Conservation (phyloP, 2,329 filamentous ascomycete species). For the Metarhizium anisopliae region DNA sequence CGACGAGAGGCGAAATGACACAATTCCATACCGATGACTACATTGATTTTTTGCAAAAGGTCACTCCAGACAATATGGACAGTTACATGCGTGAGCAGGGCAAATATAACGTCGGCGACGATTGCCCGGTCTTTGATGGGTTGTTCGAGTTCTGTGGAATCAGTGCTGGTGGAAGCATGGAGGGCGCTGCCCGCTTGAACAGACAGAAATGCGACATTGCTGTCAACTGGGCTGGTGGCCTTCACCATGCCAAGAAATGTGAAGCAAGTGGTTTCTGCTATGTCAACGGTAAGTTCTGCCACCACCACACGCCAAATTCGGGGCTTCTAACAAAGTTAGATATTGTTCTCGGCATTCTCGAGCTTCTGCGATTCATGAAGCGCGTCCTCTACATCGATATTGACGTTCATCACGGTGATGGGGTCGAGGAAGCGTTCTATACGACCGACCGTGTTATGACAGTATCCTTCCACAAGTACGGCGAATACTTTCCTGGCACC, state of each 20-base stretch:
- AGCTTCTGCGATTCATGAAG: slow-evolving; percentile 81
- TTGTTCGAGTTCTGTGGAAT: slow-evolving; percentile 96
- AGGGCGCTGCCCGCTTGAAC: slow-evolving; percentile 83
- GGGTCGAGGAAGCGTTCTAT: slow-evolving; percentile 89
- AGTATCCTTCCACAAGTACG: slow-evolving; percentile 92
- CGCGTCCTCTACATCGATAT: slow-evolving; percentile 98
- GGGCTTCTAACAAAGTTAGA: slow-evolving; percentile 40
- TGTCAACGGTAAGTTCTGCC: slow-evolving; percentile 65
- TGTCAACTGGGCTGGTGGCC: slow-evolving; percentile 94
- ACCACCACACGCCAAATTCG: not conserved
- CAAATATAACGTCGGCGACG: slow-evolving; percentile 91
- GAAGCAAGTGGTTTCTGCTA: slow-evolving; percentile 98
- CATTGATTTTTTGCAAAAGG: slow-evolving; percentile 87
- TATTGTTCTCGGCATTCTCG: slow-evolving; percentile 90
- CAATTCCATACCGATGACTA: slow-evolving; percentile 95
- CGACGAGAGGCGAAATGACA: slow-evolving; percentile 80
- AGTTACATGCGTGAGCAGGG: slow-evolving; percentile 81
- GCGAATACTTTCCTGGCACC: slow-evolving; percentile 90
- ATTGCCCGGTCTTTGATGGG: slow-evolving; percentile 95
- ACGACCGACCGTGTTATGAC: slow-evolving; percentile 90
- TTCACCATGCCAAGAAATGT: slow-evolving; percentile 95
- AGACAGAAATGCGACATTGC: slow-evolving; percentile 92
- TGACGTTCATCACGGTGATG: slow-evolving; percentile 88
- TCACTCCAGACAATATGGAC: slow-evolving; percentile 98
- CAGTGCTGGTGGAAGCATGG: slow-evolving; percentile 88